Percentiles rank a stretch among this genome's conserved stretches.
Evolutionary conservation across 768 basidiomycete genomes (phyloP).

Genomic region (Leucosporidium creatinivorum): DNA sequence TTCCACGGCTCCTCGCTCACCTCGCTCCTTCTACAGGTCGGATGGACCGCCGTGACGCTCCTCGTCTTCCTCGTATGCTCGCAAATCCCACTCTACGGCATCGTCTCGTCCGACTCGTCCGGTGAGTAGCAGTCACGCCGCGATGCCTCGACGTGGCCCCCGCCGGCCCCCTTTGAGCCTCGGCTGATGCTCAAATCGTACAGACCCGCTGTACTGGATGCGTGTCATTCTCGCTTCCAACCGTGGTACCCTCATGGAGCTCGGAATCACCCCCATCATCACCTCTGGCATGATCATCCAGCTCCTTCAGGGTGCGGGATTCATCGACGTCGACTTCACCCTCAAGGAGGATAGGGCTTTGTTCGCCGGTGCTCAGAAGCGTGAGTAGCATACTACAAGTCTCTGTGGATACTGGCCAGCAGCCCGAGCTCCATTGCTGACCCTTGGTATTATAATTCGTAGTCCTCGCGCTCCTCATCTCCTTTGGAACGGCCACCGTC

Average conservation of each 20-base stretch:
- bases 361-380: constrained; percentile 93
- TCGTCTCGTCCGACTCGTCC: constrained; percentile 98
- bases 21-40: constrained; percentile 33
- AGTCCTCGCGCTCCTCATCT: constrained; percentile 96
- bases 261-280: constrained; percentile 94
- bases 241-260: constrained; percentile 97
- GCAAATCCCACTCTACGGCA: constrained; percentile 96
- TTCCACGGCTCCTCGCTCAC: background rate
- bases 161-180: background rate
- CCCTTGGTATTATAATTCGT: constrained; percentile 6
- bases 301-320: constrained; percentile 89
- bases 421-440: background rate
- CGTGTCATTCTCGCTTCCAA: constrained; percentile 98
- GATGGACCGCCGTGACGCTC: constrained; percentile 98
- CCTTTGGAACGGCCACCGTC: constrained; percentile 92
- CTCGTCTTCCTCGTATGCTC: constrained; percentile 99
- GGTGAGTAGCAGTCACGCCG: constrained; percentile 18
- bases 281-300: constrained; percentile 99
- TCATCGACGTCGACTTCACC: constrained; percentile 95
- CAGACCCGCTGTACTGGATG: constrained; percentile 98
- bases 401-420: background rate
- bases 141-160: background rate
- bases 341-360: constrained; percentile 94
- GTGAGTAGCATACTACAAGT: constrained; percentile 58
- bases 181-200: background rate